Conservation (phyloP, 148 eudicot species). For the Nyssa sinensis region DNA sequence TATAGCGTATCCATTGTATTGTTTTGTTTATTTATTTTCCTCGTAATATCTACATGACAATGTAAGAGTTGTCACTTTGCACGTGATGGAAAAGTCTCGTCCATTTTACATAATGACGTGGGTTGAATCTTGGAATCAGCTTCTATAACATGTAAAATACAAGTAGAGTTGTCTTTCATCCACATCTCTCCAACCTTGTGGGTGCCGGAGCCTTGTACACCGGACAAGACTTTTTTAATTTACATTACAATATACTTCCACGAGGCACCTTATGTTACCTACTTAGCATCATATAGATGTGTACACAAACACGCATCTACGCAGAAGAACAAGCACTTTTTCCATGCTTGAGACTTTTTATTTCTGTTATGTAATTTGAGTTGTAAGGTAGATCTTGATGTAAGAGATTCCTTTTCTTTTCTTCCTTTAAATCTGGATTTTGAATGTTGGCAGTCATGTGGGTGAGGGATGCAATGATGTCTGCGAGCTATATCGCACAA, state of each 20-base stretch:
- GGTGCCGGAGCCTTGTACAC: too few relatives aligned
- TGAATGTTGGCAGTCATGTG: background rate
- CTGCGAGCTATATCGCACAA: too few relatives aligned
- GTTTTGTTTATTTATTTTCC: background rate
- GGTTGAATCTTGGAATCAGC: too few relatives aligned
- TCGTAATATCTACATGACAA: background rate
- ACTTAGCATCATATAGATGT: background rate
- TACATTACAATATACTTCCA: too few relatives aligned
- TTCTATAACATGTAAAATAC: too few relatives aligned
- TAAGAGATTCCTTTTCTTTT: background rate
- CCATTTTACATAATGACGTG: too few relatives aligned
- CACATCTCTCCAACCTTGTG: too few relatives aligned
- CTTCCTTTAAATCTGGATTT: background rate
- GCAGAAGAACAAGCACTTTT: background rate
- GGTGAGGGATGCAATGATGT: conserved; percentile 10
- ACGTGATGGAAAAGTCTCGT: too few relatives aligned
- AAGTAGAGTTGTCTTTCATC: too few relatives aligned
- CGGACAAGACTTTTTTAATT: too few relatives aligned
- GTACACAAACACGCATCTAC: background rate
- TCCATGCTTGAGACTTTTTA: background rate
- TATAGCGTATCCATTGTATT: background rate
- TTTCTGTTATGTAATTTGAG: background rate
- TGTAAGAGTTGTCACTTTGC: too few relatives aligned
- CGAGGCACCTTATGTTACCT: background rate
- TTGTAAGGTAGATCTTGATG: background rate